Evolutionary conservation across 192 early-diverging fungal species (phyloP).

Genomic region (Physocladia obscura): DNA sequence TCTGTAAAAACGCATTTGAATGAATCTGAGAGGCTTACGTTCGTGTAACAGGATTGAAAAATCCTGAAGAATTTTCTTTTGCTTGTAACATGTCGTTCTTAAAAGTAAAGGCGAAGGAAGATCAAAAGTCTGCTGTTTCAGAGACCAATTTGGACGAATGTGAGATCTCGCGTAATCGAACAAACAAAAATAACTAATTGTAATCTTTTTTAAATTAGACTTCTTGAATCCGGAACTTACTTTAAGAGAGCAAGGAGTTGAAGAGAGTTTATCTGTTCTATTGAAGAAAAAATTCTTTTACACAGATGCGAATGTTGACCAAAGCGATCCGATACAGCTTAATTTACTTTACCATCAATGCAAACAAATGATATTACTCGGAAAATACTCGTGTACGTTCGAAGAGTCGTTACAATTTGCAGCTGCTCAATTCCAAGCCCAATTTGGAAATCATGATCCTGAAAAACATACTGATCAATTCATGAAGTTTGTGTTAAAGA

Average conservation of each 20-base stretch:
- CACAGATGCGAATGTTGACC: conserved; percentile 60
- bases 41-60: conserved; percentile 39
- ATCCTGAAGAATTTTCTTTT: conserved; percentile 62
- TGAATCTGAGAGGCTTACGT: not conserved
- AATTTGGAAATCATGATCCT: conserved; percentile 57
- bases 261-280: conserved; percentile 45
- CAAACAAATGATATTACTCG: conserved; percentile 51
- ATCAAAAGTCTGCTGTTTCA: not conserved
- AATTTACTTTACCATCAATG: conserved; percentile 58
- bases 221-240: conserved; percentile 59
- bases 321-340: conserved; percentile 61
- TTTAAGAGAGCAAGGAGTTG: conserved; percentile 54
- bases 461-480: conserved; percentile 53
- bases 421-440: conserved; percentile 54
- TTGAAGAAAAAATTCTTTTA: conserved; percentile 67
- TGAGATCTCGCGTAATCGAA: not conserved
- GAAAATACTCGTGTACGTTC: conserved; percentile 54
- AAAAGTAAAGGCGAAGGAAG: too few species aligned
- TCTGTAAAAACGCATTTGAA: conserved; percentile 1
- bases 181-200: too few species aligned
- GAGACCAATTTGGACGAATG: not conserved
- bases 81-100: conserved; percentile 18
- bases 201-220: not conserved
- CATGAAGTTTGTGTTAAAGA: conserved; percentile 40
- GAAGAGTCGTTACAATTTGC: conserved; percentile 61